These are phyloP conservation scores for Anisodus acutangulus DNA, from an alignment of 257 asterid genomes.

Conservation along the genomic window DNA sequence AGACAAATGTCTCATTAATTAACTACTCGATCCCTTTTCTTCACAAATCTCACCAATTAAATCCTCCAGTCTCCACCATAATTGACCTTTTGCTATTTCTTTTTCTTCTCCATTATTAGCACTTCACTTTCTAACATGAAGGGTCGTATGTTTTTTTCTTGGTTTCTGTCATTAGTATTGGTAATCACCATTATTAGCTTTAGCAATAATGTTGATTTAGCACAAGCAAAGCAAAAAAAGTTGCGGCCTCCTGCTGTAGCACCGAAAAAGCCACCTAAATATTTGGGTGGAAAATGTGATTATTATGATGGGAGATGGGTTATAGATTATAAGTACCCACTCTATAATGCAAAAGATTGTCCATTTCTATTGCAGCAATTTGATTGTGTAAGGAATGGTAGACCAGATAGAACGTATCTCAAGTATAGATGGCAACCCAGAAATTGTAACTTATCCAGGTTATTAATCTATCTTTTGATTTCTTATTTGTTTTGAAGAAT, in stretches of 20 bases:
- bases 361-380: constrained; percentile 38
- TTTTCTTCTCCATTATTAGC: background rate
- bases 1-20: background rate
- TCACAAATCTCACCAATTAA: background rate
- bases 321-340: constrained; percentile 37
- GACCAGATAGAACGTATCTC: constrained; percentile 36
- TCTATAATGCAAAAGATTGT: constrained; percentile 34
- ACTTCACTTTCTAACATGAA: background rate
- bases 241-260: background rate
- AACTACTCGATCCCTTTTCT: background rate
- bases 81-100: background rate
- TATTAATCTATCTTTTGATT: background rate
- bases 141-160: background rate
- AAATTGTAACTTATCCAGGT: constrained; percentile 41
- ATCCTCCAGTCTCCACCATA: constrained; percentile 7
- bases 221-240: constrained; percentile 1
- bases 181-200: background rate
- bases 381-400: constrained; percentile 42
- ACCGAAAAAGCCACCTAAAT: background rate
- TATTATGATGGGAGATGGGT: constrained; percentile 44
- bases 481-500: too few relatives aligned
- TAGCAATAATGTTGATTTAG: background rate
- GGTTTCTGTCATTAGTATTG: too few relatives aligned
- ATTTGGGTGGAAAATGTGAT: constrained; percentile 27
- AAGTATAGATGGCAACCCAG: constrained; percentile 47